Percentiles rank a stretch among this genome's conserved stretches.
Conservation (phyloP, 768 basidiomycete species). For the Lactarius hatsudake region DNA sequence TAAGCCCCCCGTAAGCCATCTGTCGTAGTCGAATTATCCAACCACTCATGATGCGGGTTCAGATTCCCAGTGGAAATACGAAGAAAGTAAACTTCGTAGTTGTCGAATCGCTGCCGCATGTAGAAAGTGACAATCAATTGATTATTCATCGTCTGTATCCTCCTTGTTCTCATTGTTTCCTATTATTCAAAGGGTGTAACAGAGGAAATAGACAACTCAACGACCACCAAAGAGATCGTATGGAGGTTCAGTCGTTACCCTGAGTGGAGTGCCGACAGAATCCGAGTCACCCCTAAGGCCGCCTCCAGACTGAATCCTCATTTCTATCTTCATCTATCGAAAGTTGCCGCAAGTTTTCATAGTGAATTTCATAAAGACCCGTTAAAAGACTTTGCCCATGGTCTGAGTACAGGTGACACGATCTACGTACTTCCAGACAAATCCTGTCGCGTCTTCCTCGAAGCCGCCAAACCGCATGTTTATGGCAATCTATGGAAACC, state of each 20-base stretch:
- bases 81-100: constrained; percentile 2
- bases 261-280: background rate
- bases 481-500: constrained; percentile 17
- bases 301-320: constrained; percentile 1
- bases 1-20: background rate
- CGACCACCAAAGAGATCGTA: background rate
- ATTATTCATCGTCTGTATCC: background rate
- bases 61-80: background rate
- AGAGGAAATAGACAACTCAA: background rate
- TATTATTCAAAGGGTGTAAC: background rate
- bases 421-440: constrained; percentile 2
- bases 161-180: background rate
- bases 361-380: background rate
- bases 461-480: background rate
- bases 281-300: background rate
- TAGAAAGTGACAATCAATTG: background rate
- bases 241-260: background rate
- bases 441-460: background rate
- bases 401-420: no score
- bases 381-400: background rate
- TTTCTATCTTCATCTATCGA: background rate
- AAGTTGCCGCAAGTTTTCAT: background rate
- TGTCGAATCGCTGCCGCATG: background rate
- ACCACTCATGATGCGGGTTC: background rate
- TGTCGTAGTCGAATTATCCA: background rate